Evolutionary conservation across 257 asterid species (phyloP).

Genomic region (Salvia miltiorrhiza): DNA sequence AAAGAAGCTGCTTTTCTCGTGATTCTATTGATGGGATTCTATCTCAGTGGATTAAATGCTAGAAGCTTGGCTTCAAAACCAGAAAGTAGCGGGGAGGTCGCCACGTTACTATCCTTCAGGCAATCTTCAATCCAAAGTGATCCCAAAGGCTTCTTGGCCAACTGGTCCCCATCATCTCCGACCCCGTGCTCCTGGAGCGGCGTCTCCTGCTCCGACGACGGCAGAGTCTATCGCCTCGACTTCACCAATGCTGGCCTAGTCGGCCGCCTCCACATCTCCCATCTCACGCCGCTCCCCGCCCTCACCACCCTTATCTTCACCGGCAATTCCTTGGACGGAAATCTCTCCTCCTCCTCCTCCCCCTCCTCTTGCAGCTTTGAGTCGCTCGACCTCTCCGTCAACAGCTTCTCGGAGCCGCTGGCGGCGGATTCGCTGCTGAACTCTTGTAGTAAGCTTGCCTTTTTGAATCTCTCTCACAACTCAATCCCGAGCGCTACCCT

Average conservation of each 20-base stretch:
- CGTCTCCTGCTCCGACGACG: constrained; percentile 62
- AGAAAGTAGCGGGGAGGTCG: constrained; percentile 34
- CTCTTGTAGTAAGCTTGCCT: constrained; percentile 42
- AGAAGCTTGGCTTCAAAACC: constrained; percentile 25
- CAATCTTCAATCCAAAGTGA: constrained; percentile 58
- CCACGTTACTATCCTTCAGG: constrained; percentile 55
- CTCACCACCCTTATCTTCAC: constrained; percentile 44
- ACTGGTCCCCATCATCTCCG: constrained; percentile 58
- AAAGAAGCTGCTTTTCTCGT: constrained; percentile 33
- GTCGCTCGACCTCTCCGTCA: constrained; percentile 67
- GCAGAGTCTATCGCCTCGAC: constrained; percentile 51
- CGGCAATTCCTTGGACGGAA: constrained; percentile 72
- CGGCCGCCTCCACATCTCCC: constrained; percentile 58
- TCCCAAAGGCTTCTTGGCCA: constrained; percentile 51
- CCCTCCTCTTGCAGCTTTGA: constrained; percentile 68
- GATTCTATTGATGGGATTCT: constrained; percentile 32
- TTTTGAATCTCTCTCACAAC: constrained; percentile 69
- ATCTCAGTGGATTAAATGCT: constrained; percentile 39
- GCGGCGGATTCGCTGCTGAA: constrained; percentile 38
- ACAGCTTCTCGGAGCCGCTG: constrained; percentile 54
- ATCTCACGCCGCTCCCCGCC: constrained; percentile 45
- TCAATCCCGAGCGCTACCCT: constrained; percentile 46
- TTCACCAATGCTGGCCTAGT: constrained; percentile 53
- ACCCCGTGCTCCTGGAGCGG: constrained; percentile 75
- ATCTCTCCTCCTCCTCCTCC: constrained; percentile 64